Percentiles rank a stretch among this genome's conserved stretches.
phyloP scores from a whole-genome alignment of 192 early-diverging fungal genomes.

The Phycomyces blakesleeanus region DNA sequence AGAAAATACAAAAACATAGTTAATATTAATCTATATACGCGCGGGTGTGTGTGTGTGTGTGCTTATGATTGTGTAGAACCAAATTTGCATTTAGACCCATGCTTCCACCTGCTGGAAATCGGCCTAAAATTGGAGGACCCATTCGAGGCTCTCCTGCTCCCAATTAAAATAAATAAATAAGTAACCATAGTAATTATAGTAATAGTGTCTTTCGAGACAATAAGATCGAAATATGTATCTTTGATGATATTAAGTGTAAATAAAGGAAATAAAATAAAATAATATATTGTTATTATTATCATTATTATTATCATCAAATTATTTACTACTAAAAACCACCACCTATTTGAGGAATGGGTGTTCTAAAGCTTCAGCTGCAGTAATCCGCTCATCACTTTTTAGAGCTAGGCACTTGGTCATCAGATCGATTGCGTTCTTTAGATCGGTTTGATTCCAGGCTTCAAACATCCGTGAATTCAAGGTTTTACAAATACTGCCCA shows the following conservation, averaged over 20 bases:
- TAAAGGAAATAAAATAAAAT: no score
- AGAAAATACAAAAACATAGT: no score
- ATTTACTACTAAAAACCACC: no score
- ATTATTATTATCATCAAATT: no score
- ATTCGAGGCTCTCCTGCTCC: neutral
- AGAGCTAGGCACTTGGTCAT: conserved; percentile 55
- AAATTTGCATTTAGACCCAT: conserved; percentile 63
- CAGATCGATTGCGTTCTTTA: conserved; percentile 55
- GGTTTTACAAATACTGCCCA: conserved; percentile 37
- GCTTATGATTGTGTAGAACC: conserved; percentile 56
- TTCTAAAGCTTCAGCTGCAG: conserved; percentile 69
- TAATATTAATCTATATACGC: no score
- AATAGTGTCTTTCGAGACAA: no score
- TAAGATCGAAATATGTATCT: no score
- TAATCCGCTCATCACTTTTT: conserved; percentile 60
- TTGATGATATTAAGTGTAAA: no score
- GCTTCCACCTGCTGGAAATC: conserved; percentile 11
- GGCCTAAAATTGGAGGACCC: neutral
- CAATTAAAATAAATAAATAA: no score
- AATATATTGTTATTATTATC: no score
- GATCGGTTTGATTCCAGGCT: conserved; percentile 37
- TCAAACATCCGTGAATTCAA: conserved; percentile 37
- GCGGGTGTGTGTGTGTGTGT: no score
- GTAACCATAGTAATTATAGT: no score
- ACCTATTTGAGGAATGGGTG: conserved; percentile 69